Evolutionary conservation across 805 yeast species (phyloP).

Genomic region (Cephaloascus albidus): DNA sequence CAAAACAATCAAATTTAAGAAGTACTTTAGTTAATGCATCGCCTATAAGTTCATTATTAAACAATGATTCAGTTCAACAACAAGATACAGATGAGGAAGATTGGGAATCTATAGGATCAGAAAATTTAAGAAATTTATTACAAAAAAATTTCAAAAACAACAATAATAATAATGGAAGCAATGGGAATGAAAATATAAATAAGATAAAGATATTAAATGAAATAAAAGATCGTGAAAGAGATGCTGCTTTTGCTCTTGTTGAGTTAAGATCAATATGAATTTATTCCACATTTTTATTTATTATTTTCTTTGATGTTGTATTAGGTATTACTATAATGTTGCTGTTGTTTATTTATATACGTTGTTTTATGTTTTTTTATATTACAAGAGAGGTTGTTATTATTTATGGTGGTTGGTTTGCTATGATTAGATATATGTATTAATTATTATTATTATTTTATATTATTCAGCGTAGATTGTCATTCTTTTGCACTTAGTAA

Average conservation of each 20-base stretch:
- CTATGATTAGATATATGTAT: too few relatives aligned
- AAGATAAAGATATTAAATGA: conserved; percentile 13
- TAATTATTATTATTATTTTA: too few relatives aligned
- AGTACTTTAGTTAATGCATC: conserved; percentile 13
- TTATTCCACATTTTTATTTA: not conserved
- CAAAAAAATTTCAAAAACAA: conserved; percentile 5
- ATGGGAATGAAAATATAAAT: not conserved
- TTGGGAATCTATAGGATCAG: conserved; percentile 89
- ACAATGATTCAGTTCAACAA: conserved; percentile 8
- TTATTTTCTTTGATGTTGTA: not conserved
- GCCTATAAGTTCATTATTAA: not conserved
- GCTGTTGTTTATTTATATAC: too few relatives aligned
- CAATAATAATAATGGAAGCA: conserved; percentile 3
- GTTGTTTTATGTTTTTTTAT: too few relatives aligned
- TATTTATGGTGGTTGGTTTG: too few relatives aligned
- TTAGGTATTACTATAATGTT: too few relatives aligned
- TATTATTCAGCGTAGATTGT: too few relatives aligned
- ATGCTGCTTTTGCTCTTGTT: conserved; percentile 61
- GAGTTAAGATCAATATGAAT: conserved; percentile 32
- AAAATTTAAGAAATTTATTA: conserved; percentile 35
- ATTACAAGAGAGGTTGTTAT: too few relatives aligned
- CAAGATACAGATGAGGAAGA: conserved; percentile 95
- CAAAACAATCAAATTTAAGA: conserved; percentile 11
- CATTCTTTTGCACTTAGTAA: too few relatives aligned
- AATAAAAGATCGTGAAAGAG: conserved; percentile 28